Evolutionary conservation across 192 early-diverging fungal genomes (phyloP), one percentile per base, ranked within the genome.

Genomic region (Obelidium mucronatum): DNA sequence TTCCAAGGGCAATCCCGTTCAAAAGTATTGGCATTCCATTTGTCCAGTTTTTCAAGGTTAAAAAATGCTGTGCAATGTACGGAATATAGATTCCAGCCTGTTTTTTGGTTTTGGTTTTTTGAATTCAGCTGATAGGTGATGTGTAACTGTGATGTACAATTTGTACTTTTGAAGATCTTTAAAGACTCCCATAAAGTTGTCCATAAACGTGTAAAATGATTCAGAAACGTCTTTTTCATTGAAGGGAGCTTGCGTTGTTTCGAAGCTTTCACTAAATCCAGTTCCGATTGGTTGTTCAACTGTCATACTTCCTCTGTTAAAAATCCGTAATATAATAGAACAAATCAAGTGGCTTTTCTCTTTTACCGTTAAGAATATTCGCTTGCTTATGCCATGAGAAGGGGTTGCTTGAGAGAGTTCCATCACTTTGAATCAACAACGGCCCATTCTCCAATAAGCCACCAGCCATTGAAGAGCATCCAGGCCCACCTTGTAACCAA

Each of bases 221-320:
- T 31, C 11, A 28, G 55, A 53, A 6, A 73, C 22, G 13, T 24
- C 55, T 36, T 17, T 13, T 40, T 62, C 2, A 73, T 40, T 40
- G 24, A 35, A 60, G 15, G 54, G n/a, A 34, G 15, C 39, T 15
- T 37, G 11, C 15, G 36, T 39, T 30, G 8, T 26, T 13, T 58
- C 15, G 1, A 4, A 13, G 17, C 6, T 33, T 8, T 13, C 8
- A 35, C 40, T 68, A 68, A 68, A 79, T 73, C 92, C 91, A n/a
- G 90, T 89, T 24, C 92, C 92, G 2, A 88, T 89, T 6, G 92
- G 92, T 67, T 93, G 90, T 70, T 93, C 92, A 52, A 93, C 71
- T 73, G 71, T 22, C 8, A 22, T 22, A 22, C 11, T 51, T n/a
- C n/a, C n/a, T n/a, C n/a, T n/a, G n/a, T 6, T 17, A 59, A 8